Evolutionary conservation across 1,139 yeast genomes (phyloP).

Genomic region (Candida mesenterica): DNA sequence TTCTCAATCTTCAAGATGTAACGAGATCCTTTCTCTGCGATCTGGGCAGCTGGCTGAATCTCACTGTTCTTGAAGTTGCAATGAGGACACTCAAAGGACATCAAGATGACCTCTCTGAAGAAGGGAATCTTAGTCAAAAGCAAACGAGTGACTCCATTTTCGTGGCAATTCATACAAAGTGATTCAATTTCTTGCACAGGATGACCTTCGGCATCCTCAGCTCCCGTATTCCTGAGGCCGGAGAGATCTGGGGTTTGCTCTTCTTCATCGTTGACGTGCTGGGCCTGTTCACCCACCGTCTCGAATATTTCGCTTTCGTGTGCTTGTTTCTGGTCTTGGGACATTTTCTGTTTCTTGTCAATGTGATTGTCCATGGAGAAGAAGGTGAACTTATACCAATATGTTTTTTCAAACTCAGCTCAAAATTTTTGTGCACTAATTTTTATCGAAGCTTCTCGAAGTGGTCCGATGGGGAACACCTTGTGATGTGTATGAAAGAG

Average conservation of each 20-base stretch:
- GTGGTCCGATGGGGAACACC: too few relatives aligned
- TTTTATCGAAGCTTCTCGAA: background rate
- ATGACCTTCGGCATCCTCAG: constrained; percentile 85
- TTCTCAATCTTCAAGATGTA: constrained; percentile 69
- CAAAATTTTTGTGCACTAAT: background rate
- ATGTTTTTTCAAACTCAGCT: too few relatives aligned
- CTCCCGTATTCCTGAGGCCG: constrained; percentile 45
- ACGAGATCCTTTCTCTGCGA: constrained; percentile 83
- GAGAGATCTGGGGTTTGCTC: constrained; percentile 9
- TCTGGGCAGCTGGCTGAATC: constrained; percentile 88
- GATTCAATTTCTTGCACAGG: constrained; percentile 96
- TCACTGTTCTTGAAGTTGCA: constrained; percentile 91
- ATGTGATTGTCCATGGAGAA: constrained; percentile 13
- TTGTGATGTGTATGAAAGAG: too few relatives aligned
- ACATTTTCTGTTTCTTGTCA: constrained; percentile 19
- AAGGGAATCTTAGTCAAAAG: constrained; percentile 87
- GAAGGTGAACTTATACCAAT: background rate
- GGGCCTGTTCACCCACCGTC: constrained; percentile 46
- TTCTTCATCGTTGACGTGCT: constrained; percentile 8
- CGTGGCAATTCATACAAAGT: constrained; percentile 91
- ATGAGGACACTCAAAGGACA: constrained; percentile 96
- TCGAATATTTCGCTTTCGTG: constrained; percentile 28
- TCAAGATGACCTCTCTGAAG: constrained; percentile 85
- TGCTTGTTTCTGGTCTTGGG: constrained; percentile 31
- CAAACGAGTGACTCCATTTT: constrained; percentile 80